Base-by-base conservation (phyloP, 2,329 filamentous ascomycete genomes). In the Fusarium avenaceum region DNA sequence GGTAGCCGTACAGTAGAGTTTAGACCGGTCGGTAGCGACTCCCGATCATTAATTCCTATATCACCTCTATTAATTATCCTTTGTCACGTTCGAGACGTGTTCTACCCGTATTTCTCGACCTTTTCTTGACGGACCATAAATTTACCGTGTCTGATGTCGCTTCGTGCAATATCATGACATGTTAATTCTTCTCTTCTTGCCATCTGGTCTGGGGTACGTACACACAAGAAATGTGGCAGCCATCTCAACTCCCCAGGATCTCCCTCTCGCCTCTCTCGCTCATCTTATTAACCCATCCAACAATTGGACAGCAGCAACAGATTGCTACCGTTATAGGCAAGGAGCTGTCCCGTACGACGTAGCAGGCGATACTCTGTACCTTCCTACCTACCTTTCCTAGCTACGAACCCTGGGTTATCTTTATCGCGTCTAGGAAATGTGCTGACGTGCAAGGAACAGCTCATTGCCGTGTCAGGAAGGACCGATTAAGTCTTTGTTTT, bases 11-110 rank as follows among this genome's bases (percentile, higher is more conserved):
- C 9, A 28, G 35, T n/a, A 38, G n/a, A 38, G 15, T 17, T 38
- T n/a, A 19, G 51, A 57, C 57, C 51, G 56, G 66, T 70, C 66
- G 66, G 66, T 70, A 67, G 61, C n/a, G 53, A 55, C 40, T 56
- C 67, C 66, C 66, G 66, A 69, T 51, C 35, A 38, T 17, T 5
- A 17, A 11, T n/a, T 7, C 33, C 33, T 38, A 38, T 38, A 38
- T 19, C 19, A 38, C 35, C 35, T 38, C 4, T 7, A 38, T n/a
- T 38, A 38, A 19, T 38, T n/a, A 17, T 24, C 9, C 35, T 38
- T n/a, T 43, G 26, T 53, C 50, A 42, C 56, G 60, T 65, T 66
- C 65, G 57, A 63, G 66, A 52, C 46, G 50, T 70, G 57, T 70
- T 69, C 48, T 50, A 24, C 24, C 24, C 24, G 24, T 24, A 51